These are phyloP conservation scores for Botryotinia narcissicola DNA, from an alignment of 2,329 filamentous ascomycete species.

Conservation along the genomic window DNA sequence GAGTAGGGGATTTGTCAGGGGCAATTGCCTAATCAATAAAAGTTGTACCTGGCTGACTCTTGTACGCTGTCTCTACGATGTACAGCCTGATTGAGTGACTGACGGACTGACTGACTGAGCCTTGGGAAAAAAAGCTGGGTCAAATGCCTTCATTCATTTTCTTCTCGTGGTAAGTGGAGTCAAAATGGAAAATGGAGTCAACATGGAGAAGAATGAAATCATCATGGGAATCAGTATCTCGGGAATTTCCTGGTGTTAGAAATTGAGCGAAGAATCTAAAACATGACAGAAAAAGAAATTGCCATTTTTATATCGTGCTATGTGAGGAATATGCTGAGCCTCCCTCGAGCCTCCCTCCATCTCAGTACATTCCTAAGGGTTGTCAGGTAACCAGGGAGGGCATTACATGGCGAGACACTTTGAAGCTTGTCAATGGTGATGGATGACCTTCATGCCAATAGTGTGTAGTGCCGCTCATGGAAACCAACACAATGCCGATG, in stretches of 20 bases:
- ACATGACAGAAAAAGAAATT: background rate
- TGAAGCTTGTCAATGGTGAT: background rate
- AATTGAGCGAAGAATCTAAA: background rate
- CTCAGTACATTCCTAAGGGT: background rate
- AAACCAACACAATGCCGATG: background rate
- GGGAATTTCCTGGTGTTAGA: background rate
- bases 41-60: background rate
- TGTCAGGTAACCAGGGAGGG: no score
- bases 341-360: background rate
- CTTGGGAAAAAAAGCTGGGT: background rate
- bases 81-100: background rate
- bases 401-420: background rate
- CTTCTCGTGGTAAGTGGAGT: slow-evolving; percentile 6
- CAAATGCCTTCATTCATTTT: background rate
- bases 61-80: background rate
- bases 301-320: background rate
- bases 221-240: background rate
- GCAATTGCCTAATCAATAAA: slow-evolving; percentile 6
- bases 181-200: no score
- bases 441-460: background rate
- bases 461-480: background rate
- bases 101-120: background rate
- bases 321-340: slow-evolving; percentile 4
- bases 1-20: background rate
- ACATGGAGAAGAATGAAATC: background rate